Evolutionary conservation across 768 basidiomycete genomes (phyloP), one percentile per base, ranked within the genome.

Genomic region (Saitozyma sp.): DNA sequence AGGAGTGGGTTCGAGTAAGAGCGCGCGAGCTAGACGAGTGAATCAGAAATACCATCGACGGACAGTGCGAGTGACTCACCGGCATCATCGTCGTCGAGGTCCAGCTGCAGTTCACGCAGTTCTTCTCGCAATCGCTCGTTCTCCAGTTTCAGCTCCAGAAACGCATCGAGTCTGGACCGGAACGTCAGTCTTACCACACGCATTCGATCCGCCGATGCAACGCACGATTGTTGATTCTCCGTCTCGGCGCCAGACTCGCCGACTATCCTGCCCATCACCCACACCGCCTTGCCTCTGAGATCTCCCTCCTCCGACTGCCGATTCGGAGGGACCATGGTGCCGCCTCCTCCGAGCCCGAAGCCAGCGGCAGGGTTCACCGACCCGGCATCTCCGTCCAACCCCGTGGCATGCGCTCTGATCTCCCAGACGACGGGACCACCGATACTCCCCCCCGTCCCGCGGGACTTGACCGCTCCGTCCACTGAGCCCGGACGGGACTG

Each of bases 131-230:
- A 79, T 13, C 87, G 84, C 77, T 91, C 89, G 77, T 96, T 92
- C 80, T 94, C 91, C 59, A 88, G 82, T 78, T 92, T 93, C 54
- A 95, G 84, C 72, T 95, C 92, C 42, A 96, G 73, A 65, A 82
- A 84, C 19, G 80, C 76, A 62, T 83, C 82, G 54, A 83, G 73
- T 41, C 76, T 79, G 51, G 7, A 10, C 13, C 7, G 43, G 52
- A 29, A 29, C 5, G 29, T 29, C 29, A 29, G 29, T 29, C 51
- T 58, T 50, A 37, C 42, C 38, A 16, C 9, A 8, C 8, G 38
- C 17, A 37, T 48, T 20, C 9, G 38, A 16, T 8, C 16, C 14
- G 6, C 50, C 8, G 38, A 41, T 16, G 52, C 0, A 8, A 75
- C 74, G 62, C 56, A 76, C 72, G 70, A 65, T 53, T 76, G 71